Evolutionary conservation across 2,329 filamentous ascomycete genomes (phyloP).

Genomic region (Colletotrichum sp.): DNA sequence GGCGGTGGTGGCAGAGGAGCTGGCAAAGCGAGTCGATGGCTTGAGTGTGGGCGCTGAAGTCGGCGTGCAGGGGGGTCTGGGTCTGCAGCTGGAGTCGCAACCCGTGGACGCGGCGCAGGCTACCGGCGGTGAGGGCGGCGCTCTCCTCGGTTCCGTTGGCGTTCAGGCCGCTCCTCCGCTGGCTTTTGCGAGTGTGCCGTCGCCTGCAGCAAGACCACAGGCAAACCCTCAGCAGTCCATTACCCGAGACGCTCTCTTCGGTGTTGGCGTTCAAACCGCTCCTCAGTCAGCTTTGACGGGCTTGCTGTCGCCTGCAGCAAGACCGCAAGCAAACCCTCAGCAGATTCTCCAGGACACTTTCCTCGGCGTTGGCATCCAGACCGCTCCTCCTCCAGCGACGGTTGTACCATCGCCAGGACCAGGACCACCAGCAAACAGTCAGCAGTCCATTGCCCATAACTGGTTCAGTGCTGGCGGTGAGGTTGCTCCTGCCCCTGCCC

Average conservation of each 20-base stretch:
- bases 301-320: neutral
- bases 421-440: too few species aligned
- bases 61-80: neutral
- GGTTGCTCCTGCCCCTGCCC: neutral
- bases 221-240: neutral
- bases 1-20: neutral
- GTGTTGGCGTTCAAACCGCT: neutral
- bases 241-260: neutral
- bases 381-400: too few species aligned
- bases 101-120: neutral
- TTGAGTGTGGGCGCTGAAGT: neutral
- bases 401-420: too few species aligned
- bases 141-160: neutral
- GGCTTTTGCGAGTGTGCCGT: neutral
- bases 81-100: neutral
- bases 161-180: neutral
- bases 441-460: too few species aligned
- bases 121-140: neutral
- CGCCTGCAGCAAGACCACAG: neutral
- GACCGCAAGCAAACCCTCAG: neutral
- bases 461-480: neutral
- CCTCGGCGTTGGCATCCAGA: neutral
- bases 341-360: neutral
- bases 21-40: neutral
- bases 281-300: neutral